phyloP scores from a whole-genome alignment of 176 grass and related monocot species.

The Bothriochloa decipiens region DNA sequence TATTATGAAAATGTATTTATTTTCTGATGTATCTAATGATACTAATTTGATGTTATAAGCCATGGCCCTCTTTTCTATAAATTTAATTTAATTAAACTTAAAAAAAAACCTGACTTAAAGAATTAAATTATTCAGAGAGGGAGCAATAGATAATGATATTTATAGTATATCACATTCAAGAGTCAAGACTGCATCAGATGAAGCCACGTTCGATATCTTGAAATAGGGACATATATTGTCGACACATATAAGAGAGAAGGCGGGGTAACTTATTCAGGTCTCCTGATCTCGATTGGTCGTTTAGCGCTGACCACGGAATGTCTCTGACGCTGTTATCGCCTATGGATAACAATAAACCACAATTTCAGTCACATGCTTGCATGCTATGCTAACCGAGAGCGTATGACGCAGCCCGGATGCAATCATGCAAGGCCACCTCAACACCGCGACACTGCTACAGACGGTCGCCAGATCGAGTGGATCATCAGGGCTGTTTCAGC shows the following conservation, averaged over 20 bases:
- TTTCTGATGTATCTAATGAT: too few species aligned
- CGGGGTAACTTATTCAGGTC: too few species aligned
- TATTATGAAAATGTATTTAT: background rate
- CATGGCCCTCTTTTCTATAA: background rate
- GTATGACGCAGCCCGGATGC: background rate
- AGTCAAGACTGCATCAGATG: too few species aligned
- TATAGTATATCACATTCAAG: too few species aligned
- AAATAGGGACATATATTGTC: too few species aligned
- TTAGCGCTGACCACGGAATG: background rate
- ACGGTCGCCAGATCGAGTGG: background rate
- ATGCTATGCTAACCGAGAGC: background rate
- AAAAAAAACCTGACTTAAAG: background rate
- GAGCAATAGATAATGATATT: background rate
- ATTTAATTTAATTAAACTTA: background rate
- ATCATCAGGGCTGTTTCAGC: too few species aligned
- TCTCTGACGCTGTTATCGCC: background rate
- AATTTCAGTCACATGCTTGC: background rate
- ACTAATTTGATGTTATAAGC: background rate
- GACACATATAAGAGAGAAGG: too few species aligned
- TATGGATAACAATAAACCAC: background rate
- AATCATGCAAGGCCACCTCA: background rate
- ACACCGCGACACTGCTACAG: background rate
- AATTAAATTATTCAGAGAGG: background rate
- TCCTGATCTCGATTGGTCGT: background rate
- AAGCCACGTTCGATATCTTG: too few species aligned